phyloP scores from a whole-genome alignment of 2,329 filamentous ascomycete species.

The Endothia cerciana region DNA sequence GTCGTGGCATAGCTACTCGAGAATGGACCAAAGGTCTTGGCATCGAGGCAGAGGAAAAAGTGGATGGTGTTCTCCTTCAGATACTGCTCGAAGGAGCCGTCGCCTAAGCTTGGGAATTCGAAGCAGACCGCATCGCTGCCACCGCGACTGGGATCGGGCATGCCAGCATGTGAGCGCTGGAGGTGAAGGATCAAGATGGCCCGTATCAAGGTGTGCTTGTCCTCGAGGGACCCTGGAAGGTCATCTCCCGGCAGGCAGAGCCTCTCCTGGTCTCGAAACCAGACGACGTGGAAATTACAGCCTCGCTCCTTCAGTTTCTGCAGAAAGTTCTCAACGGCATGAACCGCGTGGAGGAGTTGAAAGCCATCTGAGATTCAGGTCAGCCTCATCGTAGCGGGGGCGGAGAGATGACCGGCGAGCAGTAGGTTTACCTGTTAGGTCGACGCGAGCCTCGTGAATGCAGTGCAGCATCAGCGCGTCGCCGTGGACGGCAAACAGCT shows the following conservation, averaged over 20 bases:
- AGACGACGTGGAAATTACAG: slow-evolving; percentile 73
- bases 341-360: slow-evolving; percentile 72
- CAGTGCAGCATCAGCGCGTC: slow-evolving; percentile 71
- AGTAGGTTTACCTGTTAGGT: slow-evolving; percentile 56
- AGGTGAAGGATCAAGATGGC: slow-evolving; percentile 69
- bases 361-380: slow-evolving; percentile 54
- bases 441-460: slow-evolving; percentile 64
- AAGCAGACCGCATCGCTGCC: slow-evolving; percentile 34
- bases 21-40: slow-evolving; percentile 38
- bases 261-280: slow-evolving; percentile 62
- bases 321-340: slow-evolving; percentile 70
- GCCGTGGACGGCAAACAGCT: slow-evolving; percentile 73
- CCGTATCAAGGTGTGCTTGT: slow-evolving; percentile 65
- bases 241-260: slow-evolving; percentile 57
- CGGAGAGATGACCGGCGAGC: not conserved
- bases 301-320: slow-evolving; percentile 62
- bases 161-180: slow-evolving; percentile 28
- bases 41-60: slow-evolving; percentile 73
- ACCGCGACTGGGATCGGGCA: slow-evolving; percentile 8
- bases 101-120: slow-evolving; percentile 48
- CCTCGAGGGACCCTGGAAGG: slow-evolving; percentile 31
- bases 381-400: not conserved
- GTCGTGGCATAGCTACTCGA: slow-evolving; percentile 15
- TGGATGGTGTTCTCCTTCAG: slow-evolving; percentile 58
- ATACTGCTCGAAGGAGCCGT: slow-evolving; percentile 58